Percentiles rank a stretch among this genome's conserved stretches.
Evolutionary conservation across 1,284 basidiomycete genomes (phyloP).

Genomic region (Puccinia sorghi): DNA sequence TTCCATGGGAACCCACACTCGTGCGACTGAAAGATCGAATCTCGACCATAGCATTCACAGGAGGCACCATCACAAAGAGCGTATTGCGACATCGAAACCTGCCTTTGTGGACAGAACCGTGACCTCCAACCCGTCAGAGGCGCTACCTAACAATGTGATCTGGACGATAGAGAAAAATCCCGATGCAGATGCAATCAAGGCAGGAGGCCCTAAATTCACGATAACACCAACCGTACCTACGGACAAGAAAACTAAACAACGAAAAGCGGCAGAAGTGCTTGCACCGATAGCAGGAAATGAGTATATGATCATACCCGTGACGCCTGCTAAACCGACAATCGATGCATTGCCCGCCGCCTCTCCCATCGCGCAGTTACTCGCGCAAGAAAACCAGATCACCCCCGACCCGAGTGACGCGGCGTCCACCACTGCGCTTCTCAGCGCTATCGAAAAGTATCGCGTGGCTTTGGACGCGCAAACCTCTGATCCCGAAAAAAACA

Average conservation of each 20-base stretch:
- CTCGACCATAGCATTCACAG: not conserved
- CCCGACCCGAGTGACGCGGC: not conserved
- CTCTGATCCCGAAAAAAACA: not conserved
- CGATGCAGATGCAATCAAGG: not conserved
- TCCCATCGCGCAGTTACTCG: not conserved
- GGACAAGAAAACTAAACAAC: not conserved
- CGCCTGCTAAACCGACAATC: not conserved
- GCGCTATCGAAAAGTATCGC: conserved; percentile 7
- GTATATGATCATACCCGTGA: conserved; percentile 3
- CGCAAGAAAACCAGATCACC: not conserved
- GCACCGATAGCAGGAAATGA: not conserved
- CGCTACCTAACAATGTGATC: conserved; percentile 9
- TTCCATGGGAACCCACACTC: not conserved
- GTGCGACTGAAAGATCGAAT: conserved; percentile 2
- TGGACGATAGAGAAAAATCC: not conserved
- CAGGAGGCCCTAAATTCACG: conserved; percentile 1
- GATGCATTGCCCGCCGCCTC: not conserved
- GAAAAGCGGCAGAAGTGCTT: not conserved
- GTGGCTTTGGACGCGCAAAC: not conserved
- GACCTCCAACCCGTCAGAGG: conserved; percentile 1
- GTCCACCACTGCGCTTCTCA: conserved; percentile 3
- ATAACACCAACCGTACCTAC: not conserved
- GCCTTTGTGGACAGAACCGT: not conserved
- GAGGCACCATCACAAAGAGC: not conserved
- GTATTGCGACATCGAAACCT: not conserved